Conservation (phyloP, 2,329 filamentous ascomycete genomes). For the Beauveria scarabaeidicola region DNA sequence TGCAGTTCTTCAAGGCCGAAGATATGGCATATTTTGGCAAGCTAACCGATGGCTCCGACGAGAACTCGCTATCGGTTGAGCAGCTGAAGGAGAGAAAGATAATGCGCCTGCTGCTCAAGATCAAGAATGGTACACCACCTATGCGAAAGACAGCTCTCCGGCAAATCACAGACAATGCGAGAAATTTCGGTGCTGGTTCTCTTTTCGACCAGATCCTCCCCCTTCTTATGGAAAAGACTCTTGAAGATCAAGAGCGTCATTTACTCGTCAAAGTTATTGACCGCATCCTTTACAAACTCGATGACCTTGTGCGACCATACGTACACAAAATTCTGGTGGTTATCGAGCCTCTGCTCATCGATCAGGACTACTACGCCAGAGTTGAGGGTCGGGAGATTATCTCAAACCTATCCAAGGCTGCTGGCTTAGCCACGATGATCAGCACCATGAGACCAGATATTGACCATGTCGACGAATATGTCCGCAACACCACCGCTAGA, state of each 20-base stretch:
- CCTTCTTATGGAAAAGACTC: slow-evolving; percentile 92
- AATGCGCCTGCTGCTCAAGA: slow-evolving; percentile 91
- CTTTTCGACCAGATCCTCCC: slow-evolving; percentile 97
- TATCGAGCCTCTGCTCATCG: slow-evolving; percentile 97
- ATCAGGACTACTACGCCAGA: slow-evolving; percentile 98
- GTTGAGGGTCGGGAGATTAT: slow-evolving; percentile 98
- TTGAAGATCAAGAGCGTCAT: slow-evolving; percentile 97
- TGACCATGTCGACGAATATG: slow-evolving; percentile 96
- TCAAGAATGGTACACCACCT: slow-evolving; percentile 97
- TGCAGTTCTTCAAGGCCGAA: slow-evolving; percentile 97
- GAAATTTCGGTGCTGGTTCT: slow-evolving; percentile 86
- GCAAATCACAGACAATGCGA: slow-evolving; percentile 94
- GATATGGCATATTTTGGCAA: slow-evolving; percentile 99
- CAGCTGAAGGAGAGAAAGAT: slow-evolving; percentile 98
- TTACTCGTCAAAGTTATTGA: slow-evolving; percentile 98
- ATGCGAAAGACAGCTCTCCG: slow-evolving; percentile 98
- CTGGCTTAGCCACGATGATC: slow-evolving; percentile 97
- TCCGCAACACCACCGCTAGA: slow-evolving; percentile 92
- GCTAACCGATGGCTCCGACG: slow-evolving; percentile 86
- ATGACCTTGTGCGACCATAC: slow-evolving; percentile 90
- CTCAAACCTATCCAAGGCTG: slow-evolving; percentile 93
- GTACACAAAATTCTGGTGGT: slow-evolving; percentile 98
- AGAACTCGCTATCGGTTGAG: slow-evolving; percentile 85
- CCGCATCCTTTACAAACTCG: slow-evolving; percentile 94
- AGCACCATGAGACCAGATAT: slow-evolving; percentile 99